Evolutionary conservation across 257 asterid genomes (phyloP).

Genomic region (Jacaranda copaia): DNA sequence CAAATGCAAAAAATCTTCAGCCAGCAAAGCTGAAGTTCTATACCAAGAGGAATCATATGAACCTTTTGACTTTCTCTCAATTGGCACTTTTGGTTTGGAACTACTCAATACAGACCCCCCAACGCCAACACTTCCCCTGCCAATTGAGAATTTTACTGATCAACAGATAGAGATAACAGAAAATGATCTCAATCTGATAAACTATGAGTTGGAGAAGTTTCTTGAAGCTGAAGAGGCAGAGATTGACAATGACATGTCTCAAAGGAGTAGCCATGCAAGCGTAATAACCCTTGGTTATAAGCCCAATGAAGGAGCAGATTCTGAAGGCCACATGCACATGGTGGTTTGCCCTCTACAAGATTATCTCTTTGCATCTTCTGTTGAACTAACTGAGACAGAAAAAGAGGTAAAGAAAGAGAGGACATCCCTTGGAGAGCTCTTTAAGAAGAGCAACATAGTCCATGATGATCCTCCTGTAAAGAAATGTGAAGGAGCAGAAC

Average conservation of each 20-base stretch:
- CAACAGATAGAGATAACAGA: conserved; percentile 48
- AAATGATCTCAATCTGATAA: conserved; percentile 51
- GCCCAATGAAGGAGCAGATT: conserved; percentile 43
- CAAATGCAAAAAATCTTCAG: conserved; percentile 32
- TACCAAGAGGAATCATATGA: conserved; percentile 47
- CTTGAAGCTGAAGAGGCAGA: conserved; percentile 54
- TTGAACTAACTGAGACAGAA: conserved; percentile 47
- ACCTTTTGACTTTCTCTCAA: conserved; percentile 66
- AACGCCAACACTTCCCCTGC: conserved; percentile 56
- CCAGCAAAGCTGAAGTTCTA: conserved; percentile 25
- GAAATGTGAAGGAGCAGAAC: conserved; percentile 35
- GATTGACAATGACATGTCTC: conserved; percentile 43
- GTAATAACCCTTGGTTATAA: conserved; percentile 44
- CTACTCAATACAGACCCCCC: conserved; percentile 50
- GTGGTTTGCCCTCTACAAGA: conserved; percentile 57
- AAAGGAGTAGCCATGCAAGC: conserved; percentile 57
- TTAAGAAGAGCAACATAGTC: conserved; percentile 38
- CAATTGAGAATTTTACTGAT: conserved; percentile 35
- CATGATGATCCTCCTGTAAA: conserved; percentile 29
- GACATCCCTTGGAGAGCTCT: conserved; percentile 54
- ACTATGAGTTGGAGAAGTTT: conserved; percentile 56
- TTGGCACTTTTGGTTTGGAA: conserved; percentile 66
- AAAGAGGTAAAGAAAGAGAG: conserved; percentile 51
- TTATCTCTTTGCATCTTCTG: conserved; percentile 58
- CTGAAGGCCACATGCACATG: conserved; percentile 41